Evolutionary conservation across 2,329 filamentous ascomycete genomes (phyloP), one percentile per base, ranked within the genome.

Genomic region (Alternaria sp.): DNA sequence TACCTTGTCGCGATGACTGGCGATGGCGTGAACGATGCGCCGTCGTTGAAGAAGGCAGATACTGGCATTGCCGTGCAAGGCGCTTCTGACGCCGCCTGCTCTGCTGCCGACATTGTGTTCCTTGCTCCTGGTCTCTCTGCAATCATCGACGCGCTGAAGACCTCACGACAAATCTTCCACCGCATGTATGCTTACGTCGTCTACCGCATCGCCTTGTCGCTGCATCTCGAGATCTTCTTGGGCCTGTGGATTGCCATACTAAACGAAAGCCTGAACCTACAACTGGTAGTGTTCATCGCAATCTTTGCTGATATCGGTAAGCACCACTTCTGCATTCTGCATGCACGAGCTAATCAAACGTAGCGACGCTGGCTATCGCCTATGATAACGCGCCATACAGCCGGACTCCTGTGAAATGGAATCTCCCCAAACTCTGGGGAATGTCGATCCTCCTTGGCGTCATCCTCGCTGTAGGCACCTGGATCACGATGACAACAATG

Each of bases 121-220:
- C 88, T 97, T 79, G 93, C 92, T 73, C 93, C 93, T 59, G 94
- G 93, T 85, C 89, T 97, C 67, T 94, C 93, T 82, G 92, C 93
- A 67, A 96, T 97, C 81, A 96, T 97, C 75, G 93, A 96, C 80
- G 93, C 93, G 65, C 87, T 97, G 73, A 97, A 97, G 86, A 96
- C 92, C 71, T 95, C 93, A 30, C 92, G 94, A 76, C 93, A 96
- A 82, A 97, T 97, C 81, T 97, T 97, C 87, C 93, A 97, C 84
- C 92, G 94, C 76, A 97, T 97, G 93, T 96, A 97, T 84, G 92
- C 93, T 64, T 97, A 97, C 85, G 92, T 97, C 71, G 92, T 97
- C 76, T 97, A 97, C 86, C 92, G 94, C 87, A 97, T 97, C 77
- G 93, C 94, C 53, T 84, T 97, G 76, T 97, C 93, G 15, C 89